Evolutionary conservation across 345 rosid genomes (phyloP).

Genomic region (Linum tenue): DNA sequence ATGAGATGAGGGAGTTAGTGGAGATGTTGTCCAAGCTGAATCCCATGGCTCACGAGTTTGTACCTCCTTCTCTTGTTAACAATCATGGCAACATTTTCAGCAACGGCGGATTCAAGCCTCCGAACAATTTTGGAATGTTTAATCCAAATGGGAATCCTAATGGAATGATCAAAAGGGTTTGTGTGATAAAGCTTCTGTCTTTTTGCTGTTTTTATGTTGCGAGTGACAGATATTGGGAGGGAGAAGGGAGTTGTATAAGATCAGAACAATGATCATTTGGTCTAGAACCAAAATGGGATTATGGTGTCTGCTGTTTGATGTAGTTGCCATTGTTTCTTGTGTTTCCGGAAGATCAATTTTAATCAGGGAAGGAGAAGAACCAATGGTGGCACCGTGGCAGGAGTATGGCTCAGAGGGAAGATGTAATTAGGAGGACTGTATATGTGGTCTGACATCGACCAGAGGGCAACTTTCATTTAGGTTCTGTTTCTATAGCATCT

Average conservation of each 20-base stretch:
- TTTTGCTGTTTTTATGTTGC: too few species aligned
- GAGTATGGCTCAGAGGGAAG: slow-evolving; percentile 82
- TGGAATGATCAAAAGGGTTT: slow-evolving; percentile 66
- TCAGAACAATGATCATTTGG: too few species aligned
- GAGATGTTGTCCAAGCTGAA: slow-evolving; percentile 82
- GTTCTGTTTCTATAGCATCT: too few species aligned
- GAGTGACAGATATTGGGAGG: too few species aligned
- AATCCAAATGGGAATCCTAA: slow-evolving; percentile 38
- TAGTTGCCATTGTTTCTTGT: slow-evolving; percentile 10
- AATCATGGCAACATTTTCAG: slow-evolving; percentile 29
- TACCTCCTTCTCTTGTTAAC: slow-evolving; percentile 61
- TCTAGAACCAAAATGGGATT: too few species aligned
- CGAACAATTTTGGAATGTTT: slow-evolving; percentile 43
- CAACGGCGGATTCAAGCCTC: slow-evolving; percentile 50
- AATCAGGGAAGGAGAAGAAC: slow-evolving; percentile 69
- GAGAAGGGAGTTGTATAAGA: too few species aligned
- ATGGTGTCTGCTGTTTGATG: slow-evolving; percentile 4
- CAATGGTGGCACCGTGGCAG: slow-evolving; percentile 78
- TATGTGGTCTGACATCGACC: slow-evolving; percentile 80
- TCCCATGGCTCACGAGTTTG: slow-evolving; percentile 94
- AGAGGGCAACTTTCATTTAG: too few species aligned
- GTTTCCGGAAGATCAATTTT: slow-evolving; percentile 61
- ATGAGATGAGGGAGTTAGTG: slow-evolving; percentile 64
- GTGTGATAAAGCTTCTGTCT: too few species aligned
- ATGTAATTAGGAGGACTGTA: slow-evolving; percentile 74